phyloP scores from a whole-genome alignment of 371 early-diverging fungal genomes.

The Choanephora cucurbitarum region DNA sequence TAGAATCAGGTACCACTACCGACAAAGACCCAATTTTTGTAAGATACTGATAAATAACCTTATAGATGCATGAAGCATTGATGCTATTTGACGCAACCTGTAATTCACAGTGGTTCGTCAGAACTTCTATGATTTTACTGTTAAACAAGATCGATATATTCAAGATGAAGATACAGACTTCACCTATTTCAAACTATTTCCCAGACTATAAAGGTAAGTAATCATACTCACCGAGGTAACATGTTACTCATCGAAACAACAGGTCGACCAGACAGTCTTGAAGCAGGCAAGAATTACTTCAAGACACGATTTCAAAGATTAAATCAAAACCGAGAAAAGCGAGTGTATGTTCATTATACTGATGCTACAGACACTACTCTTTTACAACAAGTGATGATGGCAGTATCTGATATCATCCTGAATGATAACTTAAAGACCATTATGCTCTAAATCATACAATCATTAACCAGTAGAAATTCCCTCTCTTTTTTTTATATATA shows the following conservation, averaged over 20 bases:
- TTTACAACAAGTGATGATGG: slow-evolving; percentile 59
- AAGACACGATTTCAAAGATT: slow-evolving; percentile 34
- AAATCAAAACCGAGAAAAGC: slow-evolving; percentile 49
- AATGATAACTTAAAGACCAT: slow-evolving; percentile 41
- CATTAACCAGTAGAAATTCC: background rate
- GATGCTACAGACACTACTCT: slow-evolving; percentile 63
- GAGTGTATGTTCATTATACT: slow-evolving; percentile 60
- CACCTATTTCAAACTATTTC: slow-evolving; percentile 81
- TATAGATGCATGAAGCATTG: slow-evolving; percentile 74
- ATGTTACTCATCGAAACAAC: too few relatives aligned
- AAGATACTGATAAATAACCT: background rate
- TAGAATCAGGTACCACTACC: background rate
- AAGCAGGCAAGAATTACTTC: slow-evolving; percentile 35
- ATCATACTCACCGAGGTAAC: too few relatives aligned
- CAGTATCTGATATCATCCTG: slow-evolving; percentile 60
- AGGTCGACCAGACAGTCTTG: slow-evolving; percentile 22
- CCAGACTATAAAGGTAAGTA: slow-evolving; percentile 78
- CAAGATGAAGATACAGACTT: slow-evolving; percentile 64
- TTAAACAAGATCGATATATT: slow-evolving; percentile 86
- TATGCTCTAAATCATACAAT: slow-evolving; percentile 16
- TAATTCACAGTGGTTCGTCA: slow-evolving; percentile 73
- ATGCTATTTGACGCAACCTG: slow-evolving; percentile 79
- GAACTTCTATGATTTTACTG: slow-evolving; percentile 80
- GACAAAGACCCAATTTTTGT: too few relatives aligned
- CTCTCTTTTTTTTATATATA: background rate